A percentile compares a stretch with the other conserved stretches of the same genome.
Evolutionary conservation across 441 rosid species (phyloP).

Genomic region (Adansonia madagascariensis): DNA sequence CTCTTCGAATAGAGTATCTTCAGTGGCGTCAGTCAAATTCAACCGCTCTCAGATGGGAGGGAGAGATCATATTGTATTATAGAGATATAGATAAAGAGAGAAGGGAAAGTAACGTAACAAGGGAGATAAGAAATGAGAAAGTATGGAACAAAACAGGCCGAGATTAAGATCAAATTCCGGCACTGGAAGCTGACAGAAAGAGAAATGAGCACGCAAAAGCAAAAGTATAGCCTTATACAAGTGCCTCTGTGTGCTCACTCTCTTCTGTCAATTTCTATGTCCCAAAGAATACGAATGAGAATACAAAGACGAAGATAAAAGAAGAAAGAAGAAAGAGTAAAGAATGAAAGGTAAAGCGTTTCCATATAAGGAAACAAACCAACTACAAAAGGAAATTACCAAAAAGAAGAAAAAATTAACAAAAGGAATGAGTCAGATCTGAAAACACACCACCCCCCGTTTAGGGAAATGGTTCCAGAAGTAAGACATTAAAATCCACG

Average conservation of each 20-base stretch:
- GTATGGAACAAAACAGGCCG: constrained; percentile 35
- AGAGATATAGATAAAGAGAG: background rate
- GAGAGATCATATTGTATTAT: background rate
- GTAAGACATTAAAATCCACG: constrained; percentile 27
- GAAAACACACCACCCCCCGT: constrained; percentile 35
- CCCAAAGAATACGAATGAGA: constrained; percentile 16
- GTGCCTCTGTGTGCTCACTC: constrained; percentile 98
- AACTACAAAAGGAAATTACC: background rate
- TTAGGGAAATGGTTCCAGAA: constrained; percentile 37
- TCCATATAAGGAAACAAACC: constrained; percentile 33
- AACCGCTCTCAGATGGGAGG: background rate
- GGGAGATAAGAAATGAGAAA: background rate
- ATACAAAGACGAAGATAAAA: background rate
- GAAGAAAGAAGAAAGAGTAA: background rate
- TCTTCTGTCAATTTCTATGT: constrained; percentile 94
- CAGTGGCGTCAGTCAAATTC: background rate
- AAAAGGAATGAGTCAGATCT: constrained; percentile 52
- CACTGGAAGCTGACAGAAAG: constrained; percentile 73
- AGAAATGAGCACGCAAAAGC: constrained; percentile 96
- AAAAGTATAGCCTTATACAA: constrained; percentile 60
- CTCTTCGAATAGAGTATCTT: background rate
- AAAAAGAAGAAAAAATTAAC: background rate
- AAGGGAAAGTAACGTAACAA: background rate
- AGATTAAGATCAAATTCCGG: constrained; percentile 37
- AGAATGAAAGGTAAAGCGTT: background rate